Base-by-base conservation (phyloP, 371 early-diverging fungal genomes). In the Circinella umbellata region DNA sequence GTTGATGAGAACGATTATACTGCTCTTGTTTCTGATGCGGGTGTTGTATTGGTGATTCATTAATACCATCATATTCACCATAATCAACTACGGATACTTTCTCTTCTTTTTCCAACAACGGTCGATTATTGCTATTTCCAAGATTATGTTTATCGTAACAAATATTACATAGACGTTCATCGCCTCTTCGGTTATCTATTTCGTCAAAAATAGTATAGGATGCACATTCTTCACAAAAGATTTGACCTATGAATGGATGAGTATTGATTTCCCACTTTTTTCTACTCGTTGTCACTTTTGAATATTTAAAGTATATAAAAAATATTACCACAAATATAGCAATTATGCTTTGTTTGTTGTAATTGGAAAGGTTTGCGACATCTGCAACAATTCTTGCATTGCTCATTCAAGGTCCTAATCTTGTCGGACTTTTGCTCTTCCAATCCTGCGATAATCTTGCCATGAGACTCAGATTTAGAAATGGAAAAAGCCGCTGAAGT, bases 361-460 rank as follows among this genome's bases (percentile, higher is more conserved):
- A 89, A 66, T 14, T 88, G 88, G 76, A 95, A 95, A 0, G 90
- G 83, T 42, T 80, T 84, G 63, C 90, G 89, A 76, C 96, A 95
- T 20, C 92, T 90, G 80, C 91, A 94, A 76, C 95, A 95, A 71
- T 92, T 91, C 69, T 91, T 91, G 67, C 89, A 90, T 54, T 87
- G 86, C 57, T 94, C 95, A 72, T 95, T 94, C 39, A 89, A 86
- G 93, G 94, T 95, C 94, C 95, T 93, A 72, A 90, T 92, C 61
- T 86, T 88, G 70, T 86, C 89, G 39, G 76, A 83, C 11, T 89
- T 89, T 54, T 89, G 90, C 3, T 89, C 91, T 64, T 89, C 73
- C 6, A 89, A 70, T 8, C 88, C 74, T 39, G 89, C 83, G 14
- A 90, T 78, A 39, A 88, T 84, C 39, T 78, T 80, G 14, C 84